Conservation (phyloP, 2,329 filamentous ascomycete genomes). For the Colletotrichum coccodes region DNA sequence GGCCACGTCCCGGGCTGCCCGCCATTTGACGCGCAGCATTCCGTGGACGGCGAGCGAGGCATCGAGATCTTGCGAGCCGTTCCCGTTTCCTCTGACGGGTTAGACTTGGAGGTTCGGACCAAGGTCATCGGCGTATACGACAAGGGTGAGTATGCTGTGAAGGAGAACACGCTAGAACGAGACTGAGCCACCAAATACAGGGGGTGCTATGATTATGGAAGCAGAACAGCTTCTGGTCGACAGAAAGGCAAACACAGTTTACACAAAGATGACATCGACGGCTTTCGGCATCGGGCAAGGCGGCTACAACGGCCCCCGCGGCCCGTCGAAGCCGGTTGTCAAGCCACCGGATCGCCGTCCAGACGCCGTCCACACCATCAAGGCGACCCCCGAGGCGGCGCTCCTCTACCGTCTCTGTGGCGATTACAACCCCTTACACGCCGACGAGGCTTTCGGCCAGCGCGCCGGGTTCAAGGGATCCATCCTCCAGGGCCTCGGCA, state of each 20-base stretch:
- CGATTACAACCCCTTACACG: constrained; percentile 60
- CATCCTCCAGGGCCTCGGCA: constrained; percentile 57
- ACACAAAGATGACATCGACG: constrained; percentile 49
- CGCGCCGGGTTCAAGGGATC: constrained; percentile 55
- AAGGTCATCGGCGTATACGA: constrained; percentile 57
- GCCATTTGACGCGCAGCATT: constrained; percentile 50
- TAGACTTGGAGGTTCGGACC: constrained; percentile 50
- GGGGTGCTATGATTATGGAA: constrained; percentile 54
- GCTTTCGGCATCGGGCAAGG: constrained; percentile 57
- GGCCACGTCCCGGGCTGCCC: constrained; percentile 50
- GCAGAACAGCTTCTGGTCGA: constrained; percentile 51
- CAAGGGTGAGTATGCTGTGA: constrained; percentile 40
- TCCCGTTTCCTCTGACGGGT: constrained; percentile 46
- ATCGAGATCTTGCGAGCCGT: constrained; percentile 49
- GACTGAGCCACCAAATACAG: constrained; percentile 28
- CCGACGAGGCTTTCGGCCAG: constrained; percentile 51
- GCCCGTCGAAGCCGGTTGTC: constrained; percentile 44
- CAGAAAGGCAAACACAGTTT: constrained; percentile 47
- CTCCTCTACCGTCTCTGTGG: constrained; percentile 57
- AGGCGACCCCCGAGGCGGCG: constrained; percentile 50
- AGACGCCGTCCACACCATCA: constrained; percentile 48
- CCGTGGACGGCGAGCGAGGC: constrained; percentile 53
- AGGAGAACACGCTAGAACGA: too few species aligned
- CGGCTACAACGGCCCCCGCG: constrained; percentile 54
- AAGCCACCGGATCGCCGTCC: constrained; percentile 46